Percentiles rank a stretch among this genome's conserved stretches.
These are phyloP conservation scores for Lyophyllum atratum DNA, from an alignment of 768 basidiomycete species.

Conservation along the genomic window DNA sequence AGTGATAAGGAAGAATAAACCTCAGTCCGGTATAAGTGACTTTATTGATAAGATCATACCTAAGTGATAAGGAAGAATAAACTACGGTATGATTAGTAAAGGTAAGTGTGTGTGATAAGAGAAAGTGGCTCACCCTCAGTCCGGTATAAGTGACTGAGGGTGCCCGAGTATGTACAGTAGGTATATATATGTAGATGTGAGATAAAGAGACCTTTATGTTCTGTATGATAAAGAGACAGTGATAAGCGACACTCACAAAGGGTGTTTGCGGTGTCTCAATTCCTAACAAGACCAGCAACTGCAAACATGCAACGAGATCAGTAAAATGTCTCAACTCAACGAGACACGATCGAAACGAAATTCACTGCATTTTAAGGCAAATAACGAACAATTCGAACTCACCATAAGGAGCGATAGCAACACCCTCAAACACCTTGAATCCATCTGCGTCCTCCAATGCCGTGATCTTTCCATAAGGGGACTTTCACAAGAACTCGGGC, in stretches of 20 bases:
- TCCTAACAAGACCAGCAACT: constrained; percentile 67
- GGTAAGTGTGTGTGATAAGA: background rate
- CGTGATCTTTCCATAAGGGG: constrained; percentile 84
- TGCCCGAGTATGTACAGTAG: too few species aligned
- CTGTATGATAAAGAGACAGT: background rate
- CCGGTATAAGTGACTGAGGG: background rate
- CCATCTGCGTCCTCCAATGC: constrained; percentile 78
- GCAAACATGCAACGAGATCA: constrained; percentile 20
- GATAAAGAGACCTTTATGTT: background rate
- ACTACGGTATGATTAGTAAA: background rate
- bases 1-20: background rate
- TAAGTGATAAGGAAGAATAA: background rate
- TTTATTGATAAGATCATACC: background rate
- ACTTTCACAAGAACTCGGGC: constrained; percentile 71
- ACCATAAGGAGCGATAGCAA: constrained; percentile 88
- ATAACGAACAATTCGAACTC: constrained; percentile 38
- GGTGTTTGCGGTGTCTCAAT: background rate
- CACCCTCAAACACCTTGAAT: constrained; percentile 75
- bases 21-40: background rate
- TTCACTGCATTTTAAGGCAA: too few species aligned
- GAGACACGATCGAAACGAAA: constrained; percentile 22
- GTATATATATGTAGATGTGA: background rate
- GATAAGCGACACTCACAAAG: background rate
- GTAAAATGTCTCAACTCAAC: constrained; percentile 3
- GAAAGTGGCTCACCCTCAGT: background rate